phyloP scores from a whole-genome alignment of 2,329 filamentous ascomycete species.

The Cryphonectria radicalis region DNA sequence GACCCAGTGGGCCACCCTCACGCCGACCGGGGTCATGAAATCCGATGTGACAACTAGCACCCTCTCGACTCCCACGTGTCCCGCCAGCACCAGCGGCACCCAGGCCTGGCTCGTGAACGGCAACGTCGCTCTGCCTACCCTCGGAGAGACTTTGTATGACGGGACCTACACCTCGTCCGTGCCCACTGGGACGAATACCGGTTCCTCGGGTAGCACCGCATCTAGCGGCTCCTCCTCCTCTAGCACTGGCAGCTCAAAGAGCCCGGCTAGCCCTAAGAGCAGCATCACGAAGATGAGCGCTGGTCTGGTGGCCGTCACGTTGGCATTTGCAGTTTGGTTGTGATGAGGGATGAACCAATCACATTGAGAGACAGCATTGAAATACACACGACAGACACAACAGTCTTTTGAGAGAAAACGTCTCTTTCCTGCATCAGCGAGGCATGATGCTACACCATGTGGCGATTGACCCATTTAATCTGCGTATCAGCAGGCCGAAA shows the following conservation, averaged over 20 bases:
- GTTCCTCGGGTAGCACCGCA: constrained; percentile 35
- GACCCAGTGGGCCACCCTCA: constrained; percentile 74
- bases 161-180: constrained; percentile 33
- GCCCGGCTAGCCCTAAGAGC: constrained; percentile 49
- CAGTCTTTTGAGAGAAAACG: background rate
- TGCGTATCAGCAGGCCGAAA: background rate
- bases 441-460: background rate
- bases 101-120: constrained; percentile 75
- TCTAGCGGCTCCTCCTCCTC: constrained; percentile 35
- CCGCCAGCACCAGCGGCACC: constrained; percentile 63
- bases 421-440: background rate
- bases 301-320: constrained; percentile 55
- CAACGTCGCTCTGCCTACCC: constrained; percentile 68
- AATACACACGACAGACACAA: background rate
- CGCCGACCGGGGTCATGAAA: constrained; percentile 69
- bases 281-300: constrained; percentile 55
- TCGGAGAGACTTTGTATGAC: constrained; percentile 58
- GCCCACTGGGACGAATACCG: constrained; percentile 25
- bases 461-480: background rate
- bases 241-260: constrained; percentile 38
- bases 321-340: constrained; percentile 56
- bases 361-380: no score
- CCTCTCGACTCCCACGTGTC: constrained; percentile 70
- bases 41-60: constrained; percentile 65
- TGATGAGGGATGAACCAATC: constrained; percentile 35